Percentiles rank a stretch among this genome's conserved stretches.
Conservation (phyloP, 2,329 filamentous ascomycete genomes). For the Botrytis sinoallii region DNA sequence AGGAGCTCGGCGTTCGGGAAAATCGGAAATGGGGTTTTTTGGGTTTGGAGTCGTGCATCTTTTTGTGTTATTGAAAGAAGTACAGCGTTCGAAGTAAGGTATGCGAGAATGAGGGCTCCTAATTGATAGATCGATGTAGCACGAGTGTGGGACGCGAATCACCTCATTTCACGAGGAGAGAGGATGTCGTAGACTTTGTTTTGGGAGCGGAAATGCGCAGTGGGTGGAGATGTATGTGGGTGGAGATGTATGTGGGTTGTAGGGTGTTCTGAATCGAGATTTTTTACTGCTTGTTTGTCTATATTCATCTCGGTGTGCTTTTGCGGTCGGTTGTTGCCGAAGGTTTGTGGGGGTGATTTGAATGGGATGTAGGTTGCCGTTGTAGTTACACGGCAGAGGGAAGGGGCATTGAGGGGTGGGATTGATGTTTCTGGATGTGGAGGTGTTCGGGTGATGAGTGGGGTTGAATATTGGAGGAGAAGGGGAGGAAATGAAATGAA, state of each 20-base stretch:
- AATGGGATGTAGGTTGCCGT: not conserved
- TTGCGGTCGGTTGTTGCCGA: not conserved
- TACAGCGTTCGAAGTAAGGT: not conserved
- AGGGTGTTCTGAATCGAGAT: not conserved
- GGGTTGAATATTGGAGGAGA: not conserved
- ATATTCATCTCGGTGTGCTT: not conserved
- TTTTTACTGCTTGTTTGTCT: not conserved
- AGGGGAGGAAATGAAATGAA: not conserved
- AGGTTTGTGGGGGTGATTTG: not conserved
- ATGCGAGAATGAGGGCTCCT: not conserved
- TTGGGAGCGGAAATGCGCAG: not conserved
- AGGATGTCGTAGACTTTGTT: not conserved
- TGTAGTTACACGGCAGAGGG: not conserved
- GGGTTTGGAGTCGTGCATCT: not conserved
- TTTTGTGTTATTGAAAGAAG: not conserved
- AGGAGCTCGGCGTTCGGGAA: not conserved
- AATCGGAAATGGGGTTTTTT: not conserved
- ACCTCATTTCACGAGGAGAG: not conserved
- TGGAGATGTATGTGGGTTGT: no score
- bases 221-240: no score
- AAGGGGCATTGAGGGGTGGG: not conserved
- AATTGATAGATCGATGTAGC: not conserved
- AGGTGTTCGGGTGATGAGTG: not conserved
- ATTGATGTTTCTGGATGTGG: not conserved
- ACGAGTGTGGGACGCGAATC: not conserved